Evolutionary conservation across 2,329 filamentous ascomycete genomes (phyloP).

Genomic region (Paecilomyces sp.): DNA sequence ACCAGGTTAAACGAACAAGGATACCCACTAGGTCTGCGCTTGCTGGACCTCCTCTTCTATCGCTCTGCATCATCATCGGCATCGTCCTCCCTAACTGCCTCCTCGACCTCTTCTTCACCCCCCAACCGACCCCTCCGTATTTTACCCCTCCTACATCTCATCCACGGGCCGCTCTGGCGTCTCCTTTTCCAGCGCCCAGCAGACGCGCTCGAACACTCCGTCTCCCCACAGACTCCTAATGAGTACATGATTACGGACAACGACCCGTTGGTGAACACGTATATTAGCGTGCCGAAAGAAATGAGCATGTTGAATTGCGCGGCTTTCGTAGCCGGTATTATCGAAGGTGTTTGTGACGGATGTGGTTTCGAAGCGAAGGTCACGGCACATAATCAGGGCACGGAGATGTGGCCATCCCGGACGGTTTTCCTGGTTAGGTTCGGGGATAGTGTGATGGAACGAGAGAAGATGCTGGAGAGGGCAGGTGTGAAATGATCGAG

Average conservation of each 20-base stretch:
- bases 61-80: constrained; percentile 71
- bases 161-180: constrained; percentile 85
- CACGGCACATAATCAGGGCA: constrained; percentile 70
- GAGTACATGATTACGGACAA: constrained; percentile 99
- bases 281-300: constrained; percentile 86
- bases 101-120: constrained; percentile 60
- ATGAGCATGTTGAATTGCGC: constrained; percentile 97
- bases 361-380: constrained; percentile 84
- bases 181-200: constrained; percentile 87
- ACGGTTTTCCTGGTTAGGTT: constrained; percentile 96
- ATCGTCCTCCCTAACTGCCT: constrained; percentile 79
- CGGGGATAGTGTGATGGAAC: constrained; percentile 79
- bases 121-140: constrained; percentile 79
- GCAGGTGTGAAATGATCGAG: constrained; percentile 39
- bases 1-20: constrained; percentile 78
- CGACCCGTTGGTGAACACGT: constrained; percentile 90
- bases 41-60: constrained; percentile 91
- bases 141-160: constrained; percentile 86
- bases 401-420: constrained; percentile 89
- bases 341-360: constrained; percentile 93
- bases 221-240: constrained; percentile 71
- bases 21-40: constrained; percentile 85
- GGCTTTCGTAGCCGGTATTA: constrained; percentile 87
- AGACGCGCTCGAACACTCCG: constrained; percentile 85
- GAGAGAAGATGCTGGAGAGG: constrained; percentile 74